phyloP scores from a whole-genome alignment of 1,284 basidiomycete species.

The Anthracocystis walkeri region DNA sequence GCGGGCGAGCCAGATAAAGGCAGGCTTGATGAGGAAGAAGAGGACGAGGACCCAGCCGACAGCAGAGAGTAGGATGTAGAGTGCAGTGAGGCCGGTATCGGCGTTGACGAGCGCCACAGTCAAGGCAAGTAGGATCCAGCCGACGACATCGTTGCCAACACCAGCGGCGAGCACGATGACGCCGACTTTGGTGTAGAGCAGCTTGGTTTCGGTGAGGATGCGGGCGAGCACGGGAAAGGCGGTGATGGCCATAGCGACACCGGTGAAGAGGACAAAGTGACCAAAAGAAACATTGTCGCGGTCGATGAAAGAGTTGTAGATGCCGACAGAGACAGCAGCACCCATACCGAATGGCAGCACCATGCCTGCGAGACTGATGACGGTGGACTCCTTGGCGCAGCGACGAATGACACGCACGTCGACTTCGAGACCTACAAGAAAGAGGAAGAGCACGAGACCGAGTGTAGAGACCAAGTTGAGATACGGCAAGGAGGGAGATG shows the following conservation, averaged over 20 bases:
- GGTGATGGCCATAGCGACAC: constrained; percentile 90
- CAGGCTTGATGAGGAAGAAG: constrained; percentile 78
- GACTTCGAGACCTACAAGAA: constrained; percentile 91
- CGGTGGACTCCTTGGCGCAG: constrained; percentile 56
- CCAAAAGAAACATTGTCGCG: constrained; percentile 76
- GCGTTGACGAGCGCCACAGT: constrained; percentile 91
- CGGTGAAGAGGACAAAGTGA: constrained; percentile 93
- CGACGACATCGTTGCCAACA: constrained; percentile 87
- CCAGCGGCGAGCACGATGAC: constrained; percentile 90
- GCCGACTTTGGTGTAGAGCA: constrained; percentile 92
- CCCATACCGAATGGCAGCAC: constrained; percentile 86
- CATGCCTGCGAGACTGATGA: constrained; percentile 77
- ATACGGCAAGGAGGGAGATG: constrained; percentile 76
- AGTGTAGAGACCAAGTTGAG: constrained; percentile 91
- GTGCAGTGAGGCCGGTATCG: constrained; percentile 77
- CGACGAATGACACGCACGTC: constrained; percentile 80
- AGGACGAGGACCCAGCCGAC: constrained; percentile 85
- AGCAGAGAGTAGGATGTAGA: constrained; percentile 84
- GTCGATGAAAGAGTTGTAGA: constrained; percentile 85
- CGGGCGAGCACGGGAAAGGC: constrained; percentile 87
- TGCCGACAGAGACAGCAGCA: constrained; percentile 80
- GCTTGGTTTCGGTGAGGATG: constrained; percentile 72
- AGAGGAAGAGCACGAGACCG: constrained; percentile 76
- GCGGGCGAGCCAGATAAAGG: constrained; percentile 79
- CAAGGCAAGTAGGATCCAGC: constrained; percentile 78